Evolutionary conservation across 495 filamentous ascomycete genomes (phyloP).

Genomic region (Beverwykella pulmonaria): DNA sequence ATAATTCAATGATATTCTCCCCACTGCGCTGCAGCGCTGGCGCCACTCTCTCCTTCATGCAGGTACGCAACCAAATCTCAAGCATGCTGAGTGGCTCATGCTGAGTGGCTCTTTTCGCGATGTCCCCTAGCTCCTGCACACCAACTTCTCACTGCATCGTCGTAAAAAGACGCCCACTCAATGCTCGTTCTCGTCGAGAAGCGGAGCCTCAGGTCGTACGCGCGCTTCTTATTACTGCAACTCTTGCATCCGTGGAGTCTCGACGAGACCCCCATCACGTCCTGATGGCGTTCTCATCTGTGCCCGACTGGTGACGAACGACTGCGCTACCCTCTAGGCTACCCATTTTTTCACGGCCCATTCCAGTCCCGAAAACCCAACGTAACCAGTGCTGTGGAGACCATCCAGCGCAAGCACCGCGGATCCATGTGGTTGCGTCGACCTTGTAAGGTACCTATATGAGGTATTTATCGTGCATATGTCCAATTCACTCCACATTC

Average conservation of each 20-base stretch:
- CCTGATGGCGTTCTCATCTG: background rate
- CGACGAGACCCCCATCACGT: background rate
- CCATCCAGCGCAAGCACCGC: background rate
- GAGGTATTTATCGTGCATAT: background rate
- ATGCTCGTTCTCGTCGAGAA: background rate
- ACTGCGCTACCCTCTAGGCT: background rate
- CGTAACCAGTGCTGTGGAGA: background rate
- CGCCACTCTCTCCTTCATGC: slow-evolving; percentile 6
- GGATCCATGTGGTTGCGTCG: slow-evolving; percentile 2
- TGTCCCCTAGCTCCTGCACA: slow-evolving; percentile 8
- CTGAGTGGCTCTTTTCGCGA: no score
- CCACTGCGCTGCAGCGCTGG: background rate
- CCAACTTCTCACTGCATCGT: background rate
- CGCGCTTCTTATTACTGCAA: background rate
- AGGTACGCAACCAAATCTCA: slow-evolving; percentile 18
- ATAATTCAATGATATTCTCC: background rate
- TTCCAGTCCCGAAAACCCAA: background rate
- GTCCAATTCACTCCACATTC: background rate
- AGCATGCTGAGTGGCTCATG: background rate
- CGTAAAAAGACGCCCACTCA: background rate
- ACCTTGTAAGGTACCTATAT: background rate
- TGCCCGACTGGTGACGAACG: background rate
- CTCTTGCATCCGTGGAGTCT: background rate
- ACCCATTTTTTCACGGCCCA: background rate
- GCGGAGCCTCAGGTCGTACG: background rate